Evolutionary conservation across 331 rosid species (phyloP), one percentile per base, ranked within the genome.

Genomic region (Erythrophleum ivorense): DNA sequence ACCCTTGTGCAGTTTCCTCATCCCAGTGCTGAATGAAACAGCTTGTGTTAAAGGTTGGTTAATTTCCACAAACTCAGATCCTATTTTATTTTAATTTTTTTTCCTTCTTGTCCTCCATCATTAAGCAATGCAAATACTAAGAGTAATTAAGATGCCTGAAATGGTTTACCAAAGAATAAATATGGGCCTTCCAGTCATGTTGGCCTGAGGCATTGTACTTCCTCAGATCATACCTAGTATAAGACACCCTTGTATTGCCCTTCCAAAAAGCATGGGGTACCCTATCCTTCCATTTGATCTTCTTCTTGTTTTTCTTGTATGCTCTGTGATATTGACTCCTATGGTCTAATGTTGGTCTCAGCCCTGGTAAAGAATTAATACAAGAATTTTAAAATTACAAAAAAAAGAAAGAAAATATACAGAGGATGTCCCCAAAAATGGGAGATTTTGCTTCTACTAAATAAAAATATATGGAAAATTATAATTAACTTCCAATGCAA

Each of bases 181-280:
- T 81, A 66, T 89, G 88, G 34, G 94, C 89, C 82, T 91, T 88
- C 96, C 96, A 95, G 49, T 93, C 91, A 10, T 78, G 60, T 65
- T 85, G 7, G 0, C 83, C 59, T 0, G 97, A 67, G 62, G 71
- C 84, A 45, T 93, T 95, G 87, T 98, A 95, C 76, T 71, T 91
- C 73, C 68, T 52, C 31, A 93, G 94, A 55, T 83, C 78, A 68
- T 5, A 52, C 73, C 98, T 82, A 1, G 82, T 62, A 10, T 36
- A 29, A 10, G 94, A 85, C 53, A 88, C 90, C 18, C 13, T 0
- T 4, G 94, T 89, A 85, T 95, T 95, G 1, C 98, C 98, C 79
- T 83, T 95, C 98, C 98, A 93, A 73, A 87, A 93, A 48, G 98
- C 98, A 46, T 85, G 89, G 73, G 98, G 93, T 65, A 55, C 34